Conservation (phyloP, 441 rosid genomes). For the Lepidium campestre region DNA sequence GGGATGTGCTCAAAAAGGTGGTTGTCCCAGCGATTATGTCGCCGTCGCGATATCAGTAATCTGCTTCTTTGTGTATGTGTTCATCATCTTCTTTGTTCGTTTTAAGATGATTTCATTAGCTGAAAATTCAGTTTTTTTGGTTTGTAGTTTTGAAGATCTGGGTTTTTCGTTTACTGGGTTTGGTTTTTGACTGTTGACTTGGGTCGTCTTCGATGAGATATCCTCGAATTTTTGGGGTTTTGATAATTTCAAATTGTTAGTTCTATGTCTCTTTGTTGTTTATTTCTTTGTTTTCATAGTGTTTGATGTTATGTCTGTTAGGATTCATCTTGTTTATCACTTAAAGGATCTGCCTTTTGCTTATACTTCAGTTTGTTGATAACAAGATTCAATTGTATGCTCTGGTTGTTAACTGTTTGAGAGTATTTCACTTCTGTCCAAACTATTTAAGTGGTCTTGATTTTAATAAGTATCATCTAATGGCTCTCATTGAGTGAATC, state of each 20-base stretch:
- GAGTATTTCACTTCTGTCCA: neutral
- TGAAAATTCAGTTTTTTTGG: neutral
- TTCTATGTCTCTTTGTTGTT: neutral
- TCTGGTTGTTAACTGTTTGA: neutral
- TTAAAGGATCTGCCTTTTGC: conserved; percentile 6
- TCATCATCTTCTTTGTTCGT: neutral
- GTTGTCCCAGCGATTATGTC: conserved; percentile 79
- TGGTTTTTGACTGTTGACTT: conserved; percentile 18
- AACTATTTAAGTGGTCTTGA: neutral
- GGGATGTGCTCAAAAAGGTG: conserved; percentile 55
- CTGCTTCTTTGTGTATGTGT: conserved; percentile 45
- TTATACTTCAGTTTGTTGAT: neutral
- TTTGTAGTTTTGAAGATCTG: conserved; percentile 11
- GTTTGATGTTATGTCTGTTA: conserved; percentile 9
- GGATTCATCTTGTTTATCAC: neutral
- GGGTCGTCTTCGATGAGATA: conserved; percentile 20
- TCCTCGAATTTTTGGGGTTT: neutral
- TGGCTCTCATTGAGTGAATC: neutral
- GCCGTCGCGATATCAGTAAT: conserved; percentile 53
- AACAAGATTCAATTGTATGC: neutral
- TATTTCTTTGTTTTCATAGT: neutral
- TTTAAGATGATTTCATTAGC: neutral
- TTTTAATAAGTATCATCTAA: neutral
- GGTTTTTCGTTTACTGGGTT: conserved; percentile 9
- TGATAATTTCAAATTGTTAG: neutral